Conservation (phyloP, 208 protist genomes). For the Blastocrithidia nonstop region DNA sequence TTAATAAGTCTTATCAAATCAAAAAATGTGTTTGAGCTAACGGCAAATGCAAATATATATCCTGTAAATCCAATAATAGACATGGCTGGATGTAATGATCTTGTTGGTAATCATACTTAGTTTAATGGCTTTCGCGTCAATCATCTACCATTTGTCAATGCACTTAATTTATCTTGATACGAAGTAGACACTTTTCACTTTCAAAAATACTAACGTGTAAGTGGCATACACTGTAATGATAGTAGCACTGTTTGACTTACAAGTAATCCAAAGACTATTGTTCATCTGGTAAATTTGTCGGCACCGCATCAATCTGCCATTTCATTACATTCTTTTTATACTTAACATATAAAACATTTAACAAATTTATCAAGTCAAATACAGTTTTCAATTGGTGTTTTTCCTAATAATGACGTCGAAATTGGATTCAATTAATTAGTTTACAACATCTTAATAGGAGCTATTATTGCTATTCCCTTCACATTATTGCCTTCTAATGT, state of each 20-base stretch:
- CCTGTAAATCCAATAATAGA: conserved; percentile 29
- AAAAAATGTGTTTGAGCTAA: too few species aligned
- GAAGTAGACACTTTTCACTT: too few species aligned
- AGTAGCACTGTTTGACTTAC: too few species aligned
- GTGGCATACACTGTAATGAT: too few species aligned
- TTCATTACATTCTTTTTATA: too few species aligned
- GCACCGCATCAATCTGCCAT: conserved; percentile 3
- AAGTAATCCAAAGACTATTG: too few species aligned
- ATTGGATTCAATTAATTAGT: not conserved
- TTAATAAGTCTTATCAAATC: conserved; percentile 51
- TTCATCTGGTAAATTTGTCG: too few species aligned
- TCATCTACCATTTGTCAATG: too few species aligned
- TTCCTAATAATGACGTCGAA: not conserved
- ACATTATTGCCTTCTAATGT: conserved; percentile 40
- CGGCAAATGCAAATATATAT: conserved; percentile 26
- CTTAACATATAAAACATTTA: not conserved
- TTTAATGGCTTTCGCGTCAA: too few species aligned
- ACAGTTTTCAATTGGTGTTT: not conserved
- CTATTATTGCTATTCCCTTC: conserved; percentile 49
- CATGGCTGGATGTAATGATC: conserved; percentile 37
- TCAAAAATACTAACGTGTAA: too few species aligned
- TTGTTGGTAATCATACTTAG: conserved; percentile 18
- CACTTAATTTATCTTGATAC: too few species aligned
- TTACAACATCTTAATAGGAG: conserved; percentile 6
- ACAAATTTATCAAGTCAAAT: not conserved